A percentile compares a stretch with the other conserved stretches of the same genome.
phyloP scores from a whole-genome alignment of 257 asterid species.

The Petrea volubilis region DNA sequence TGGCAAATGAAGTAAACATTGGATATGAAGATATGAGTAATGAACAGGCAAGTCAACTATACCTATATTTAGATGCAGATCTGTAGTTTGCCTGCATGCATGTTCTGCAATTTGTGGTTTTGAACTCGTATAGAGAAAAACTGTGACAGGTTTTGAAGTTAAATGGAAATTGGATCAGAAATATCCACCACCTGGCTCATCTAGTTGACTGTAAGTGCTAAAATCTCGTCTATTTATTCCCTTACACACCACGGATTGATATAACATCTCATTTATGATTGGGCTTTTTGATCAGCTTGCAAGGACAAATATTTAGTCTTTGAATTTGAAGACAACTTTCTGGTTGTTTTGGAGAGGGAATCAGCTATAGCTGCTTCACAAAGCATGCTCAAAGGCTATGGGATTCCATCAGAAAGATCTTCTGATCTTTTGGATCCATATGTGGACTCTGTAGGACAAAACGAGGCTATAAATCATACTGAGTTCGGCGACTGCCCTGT shows the following conservation, averaged over 20 bases:
- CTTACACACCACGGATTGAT: not conserved
- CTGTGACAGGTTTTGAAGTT: slow-evolving; percentile 77
- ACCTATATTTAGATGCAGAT: not conserved
- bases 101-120: not conserved
- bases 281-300: slow-evolving; percentile 48
- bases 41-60: slow-evolving; percentile 67
- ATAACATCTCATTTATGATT: not conserved
- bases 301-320: slow-evolving; percentile 72
- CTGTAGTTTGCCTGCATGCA: not conserved
- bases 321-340: slow-evolving; percentile 81
- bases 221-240: slow-evolving; percentile 8
- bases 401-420: slow-evolving; percentile 89
- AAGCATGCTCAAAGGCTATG: slow-evolving; percentile 77
- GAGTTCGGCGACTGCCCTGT: slow-evolving; percentile 66
- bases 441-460: slow-evolving; percentile 36
- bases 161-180: slow-evolving; percentile 75
- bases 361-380: slow-evolving; percentile 65
- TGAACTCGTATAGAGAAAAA: slow-evolving; percentile 23
- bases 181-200: slow-evolving; percentile 92
- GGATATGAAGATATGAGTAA: slow-evolving; percentile 96
- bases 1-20: slow-evolving; percentile 90
- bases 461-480: slow-evolving; percentile 32
- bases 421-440: slow-evolving; percentile 70
- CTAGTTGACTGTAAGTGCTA: slow-evolving; percentile 74
- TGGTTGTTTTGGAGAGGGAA: slow-evolving; percentile 83